Conservation (phyloP, 2,329 filamentous ascomycete species). For the Xylariaceae sp. region DNA sequence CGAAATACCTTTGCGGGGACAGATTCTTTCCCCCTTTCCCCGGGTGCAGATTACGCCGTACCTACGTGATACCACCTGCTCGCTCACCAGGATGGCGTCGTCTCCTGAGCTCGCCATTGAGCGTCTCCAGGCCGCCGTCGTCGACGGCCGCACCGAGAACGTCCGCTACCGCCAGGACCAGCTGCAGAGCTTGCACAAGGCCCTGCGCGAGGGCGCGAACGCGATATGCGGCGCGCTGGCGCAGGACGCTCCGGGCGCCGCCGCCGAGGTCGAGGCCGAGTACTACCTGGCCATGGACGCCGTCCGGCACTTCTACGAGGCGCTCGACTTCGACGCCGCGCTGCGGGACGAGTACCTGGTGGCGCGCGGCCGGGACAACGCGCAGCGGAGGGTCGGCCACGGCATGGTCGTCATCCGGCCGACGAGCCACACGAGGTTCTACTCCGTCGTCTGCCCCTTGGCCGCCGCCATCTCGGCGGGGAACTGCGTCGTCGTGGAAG, state of each 20-base stretch:
- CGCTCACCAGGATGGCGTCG: conserved; percentile 4
- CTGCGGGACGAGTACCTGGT: conserved; percentile 25
- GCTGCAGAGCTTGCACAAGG: conserved; percentile 28
- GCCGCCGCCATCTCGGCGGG: conserved; percentile 29
- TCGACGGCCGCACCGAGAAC: conserved; percentile 31
- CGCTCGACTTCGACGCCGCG: conserved; percentile 18
- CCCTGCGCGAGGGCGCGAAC: conserved; percentile 20
- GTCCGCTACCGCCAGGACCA: conserved; percentile 30
- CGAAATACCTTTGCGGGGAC: too few species aligned
- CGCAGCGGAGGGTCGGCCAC: conserved; percentile 11
- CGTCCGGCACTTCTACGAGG: conserved; percentile 22
- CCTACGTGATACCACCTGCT: neutral
- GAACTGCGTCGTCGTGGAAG: conserved; percentile 28
- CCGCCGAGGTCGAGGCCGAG: conserved; percentile 27
- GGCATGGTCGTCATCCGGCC: conserved; percentile 27
- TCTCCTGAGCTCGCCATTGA: conserved; percentile 13
- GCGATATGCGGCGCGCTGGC: conserved; percentile 25
- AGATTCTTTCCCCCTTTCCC: too few species aligned
- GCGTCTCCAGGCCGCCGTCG: conserved; percentile 25
- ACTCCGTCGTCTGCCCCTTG: conserved; percentile 23
- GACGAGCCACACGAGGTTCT: conserved; percentile 23
- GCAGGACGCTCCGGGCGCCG: conserved; percentile 20
- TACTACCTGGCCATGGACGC: conserved; percentile 23
- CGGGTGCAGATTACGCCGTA: too few species aligned
- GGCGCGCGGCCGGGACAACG: conserved; percentile 16